These are phyloP conservation scores for Leishmania aethiopica DNA, from an alignment of 208 protist genomes.

Conservation along the genomic window DNA sequence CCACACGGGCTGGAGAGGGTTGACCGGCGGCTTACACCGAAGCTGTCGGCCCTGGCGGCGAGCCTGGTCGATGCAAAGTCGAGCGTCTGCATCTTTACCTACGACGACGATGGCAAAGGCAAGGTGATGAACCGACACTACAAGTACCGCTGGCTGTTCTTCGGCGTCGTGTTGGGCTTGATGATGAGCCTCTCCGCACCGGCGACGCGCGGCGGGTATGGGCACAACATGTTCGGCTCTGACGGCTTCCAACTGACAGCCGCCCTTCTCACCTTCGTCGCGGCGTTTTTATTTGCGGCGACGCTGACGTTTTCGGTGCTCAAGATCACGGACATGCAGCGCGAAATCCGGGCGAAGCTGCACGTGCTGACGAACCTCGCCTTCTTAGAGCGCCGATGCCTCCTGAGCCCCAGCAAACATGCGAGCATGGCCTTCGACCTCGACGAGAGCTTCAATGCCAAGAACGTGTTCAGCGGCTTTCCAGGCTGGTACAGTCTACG, in stretches of 20 bases:
- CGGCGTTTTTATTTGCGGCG: conserved; percentile 57
- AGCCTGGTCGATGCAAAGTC: conserved; percentile 68
- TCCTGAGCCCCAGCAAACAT: conserved; percentile 64
- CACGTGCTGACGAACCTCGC: conserved; percentile 67
- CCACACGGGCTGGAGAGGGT: conserved; percentile 77
- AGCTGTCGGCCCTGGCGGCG: conserved; percentile 69
- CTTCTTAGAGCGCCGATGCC: conserved; percentile 62
- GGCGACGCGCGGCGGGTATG: conserved; percentile 52
- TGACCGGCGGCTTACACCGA: conserved; percentile 66
- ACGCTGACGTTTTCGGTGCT: conserved; percentile 59
- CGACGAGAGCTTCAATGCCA: conserved; percentile 50
- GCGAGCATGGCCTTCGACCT: conserved; percentile 55
- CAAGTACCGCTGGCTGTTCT: conserved; percentile 62
- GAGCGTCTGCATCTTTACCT: conserved; percentile 76
- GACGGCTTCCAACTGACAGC: conserved; percentile 41
- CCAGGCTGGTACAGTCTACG: conserved; percentile 75
- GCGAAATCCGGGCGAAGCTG: conserved; percentile 71
- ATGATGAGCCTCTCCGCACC: conserved; percentile 65
- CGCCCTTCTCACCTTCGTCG: conserved; percentile 48
- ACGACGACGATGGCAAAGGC: conserved; percentile 69
- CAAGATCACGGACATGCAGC: conserved; percentile 85
- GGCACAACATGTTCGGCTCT: conserved; percentile 50
- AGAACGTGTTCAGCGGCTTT: conserved; percentile 69
- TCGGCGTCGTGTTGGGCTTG: conserved; percentile 43
- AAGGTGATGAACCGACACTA: conserved; percentile 75